Evolutionary conservation across 129 eudicot genomes (phyloP).

Genomic region (Escallonia herrerae): DNA sequence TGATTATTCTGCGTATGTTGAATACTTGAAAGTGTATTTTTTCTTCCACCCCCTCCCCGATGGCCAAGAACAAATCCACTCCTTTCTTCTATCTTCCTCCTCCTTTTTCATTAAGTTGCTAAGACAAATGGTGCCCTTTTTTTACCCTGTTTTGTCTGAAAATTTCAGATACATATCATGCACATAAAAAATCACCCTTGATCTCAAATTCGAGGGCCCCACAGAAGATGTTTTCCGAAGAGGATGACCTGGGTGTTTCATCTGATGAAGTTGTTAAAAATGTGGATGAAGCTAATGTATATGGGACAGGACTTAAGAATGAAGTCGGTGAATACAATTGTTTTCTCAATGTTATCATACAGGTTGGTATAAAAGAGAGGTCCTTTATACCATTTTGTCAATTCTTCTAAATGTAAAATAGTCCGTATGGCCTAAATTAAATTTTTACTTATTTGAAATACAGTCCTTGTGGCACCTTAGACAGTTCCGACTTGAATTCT

Average conservation of each 20-base stretch:
- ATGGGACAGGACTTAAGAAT: constrained; percentile 81
- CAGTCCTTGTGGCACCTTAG: constrained; percentile 94
- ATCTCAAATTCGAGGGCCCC: constrained; percentile 21
- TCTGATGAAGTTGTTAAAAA: constrained; percentile 24
- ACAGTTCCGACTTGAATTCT: constrained; percentile 74
- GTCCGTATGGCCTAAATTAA: background rate
- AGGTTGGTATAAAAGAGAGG: constrained; percentile 38
- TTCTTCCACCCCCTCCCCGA: no score
- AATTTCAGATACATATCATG: constrained; percentile 51
- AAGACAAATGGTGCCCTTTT: background rate
- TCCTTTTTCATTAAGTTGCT: background rate
- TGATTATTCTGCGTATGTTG: no score
- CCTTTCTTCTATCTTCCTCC: no score
- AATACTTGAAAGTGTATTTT: no score
- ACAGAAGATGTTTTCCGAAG: constrained; percentile 23
- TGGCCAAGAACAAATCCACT: no score
- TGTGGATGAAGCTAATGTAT: constrained; percentile 36
- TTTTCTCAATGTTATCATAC: constrained; percentile 91
- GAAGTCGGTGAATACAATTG: constrained; percentile 99
- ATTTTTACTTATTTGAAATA: background rate
- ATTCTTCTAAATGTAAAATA: background rate
- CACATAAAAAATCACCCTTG: constrained; percentile 40
- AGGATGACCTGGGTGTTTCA: constrained; percentile 26
- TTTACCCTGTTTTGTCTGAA: background rate
- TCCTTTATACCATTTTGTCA: background rate